Base-by-base conservation (phyloP, 805 yeast genomes). In the Lachancea waltii region DNA sequence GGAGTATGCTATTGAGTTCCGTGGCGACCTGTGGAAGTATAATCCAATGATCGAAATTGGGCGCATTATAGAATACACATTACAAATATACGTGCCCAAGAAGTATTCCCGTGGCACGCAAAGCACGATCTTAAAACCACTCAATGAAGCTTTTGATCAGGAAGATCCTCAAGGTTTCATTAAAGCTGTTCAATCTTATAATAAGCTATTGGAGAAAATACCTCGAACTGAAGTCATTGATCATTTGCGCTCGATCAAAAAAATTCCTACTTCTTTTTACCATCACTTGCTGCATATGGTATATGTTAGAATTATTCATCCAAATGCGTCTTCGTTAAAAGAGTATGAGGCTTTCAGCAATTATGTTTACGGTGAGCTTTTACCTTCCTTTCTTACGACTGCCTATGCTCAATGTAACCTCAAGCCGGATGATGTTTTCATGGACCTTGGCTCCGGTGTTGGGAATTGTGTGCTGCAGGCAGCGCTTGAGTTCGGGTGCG, bases 401-500 rank as follows among this genome's bases (percentile, higher is more conserved):
- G 81, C 84, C 3, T 82, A 80, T 51, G 56, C 64, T 5, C 68
- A 77, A 48, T 80, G 86, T 35, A 70, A 69, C 1, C 62, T 87
- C 35, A 58, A 64, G 25, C 67, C 75, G 1, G 61, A 59, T 1
- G 72, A 75, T 30, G 72, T 67, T n/a, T 87, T 86, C 51, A 77
- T 89, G 45, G 97, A 89, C 60, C 66, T 89, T 17, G 97, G 97
- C 0, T 85, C 95, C 0, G 97, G 97, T 11, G 96, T 89, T 11
- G 97, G 96, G 0, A 89, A 89, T 54, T 85, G 95, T 41, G 81
- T 83, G 0, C 70, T 87, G 29, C 96, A 87, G 57, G 94, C 95
- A 0, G 86, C 95, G 0, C 59, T 89, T 24, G 95, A 87, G 51
- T 77, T 75, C 55, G 95, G 95, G 2, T 82, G 87, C 43, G 69